Conservation (phyloP, 306 rosid species). For the Alnus rubra region DNA sequence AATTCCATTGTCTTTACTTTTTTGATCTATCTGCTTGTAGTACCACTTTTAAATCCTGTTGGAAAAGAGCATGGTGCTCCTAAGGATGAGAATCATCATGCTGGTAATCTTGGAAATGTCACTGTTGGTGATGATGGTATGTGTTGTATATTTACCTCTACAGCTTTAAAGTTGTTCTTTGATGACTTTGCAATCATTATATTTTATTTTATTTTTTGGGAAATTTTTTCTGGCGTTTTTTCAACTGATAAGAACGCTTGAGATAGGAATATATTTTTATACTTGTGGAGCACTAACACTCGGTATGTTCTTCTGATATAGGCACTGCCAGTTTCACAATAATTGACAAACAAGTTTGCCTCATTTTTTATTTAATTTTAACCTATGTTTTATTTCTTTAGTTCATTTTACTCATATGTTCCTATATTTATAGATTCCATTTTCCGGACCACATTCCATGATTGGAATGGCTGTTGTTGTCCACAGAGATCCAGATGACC, state of each 20-base stretch:
- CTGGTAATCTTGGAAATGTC: constrained; percentile 95
- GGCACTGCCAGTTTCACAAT: constrained; percentile 67
- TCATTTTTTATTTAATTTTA: constrained; percentile 22
- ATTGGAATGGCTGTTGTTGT: constrained; percentile 97
- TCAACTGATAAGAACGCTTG: neutral
- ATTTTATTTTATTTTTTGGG: neutral
- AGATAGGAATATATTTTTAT: neutral
- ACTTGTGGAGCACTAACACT: constrained; percentile 7
- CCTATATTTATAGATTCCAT: constrained; percentile 71
- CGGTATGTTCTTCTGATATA: constrained; percentile 41
- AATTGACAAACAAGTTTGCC: constrained; percentile 69
- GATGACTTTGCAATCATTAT: neutral
- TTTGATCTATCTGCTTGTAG: constrained; percentile 34
- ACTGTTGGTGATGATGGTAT: constrained; percentile 82
- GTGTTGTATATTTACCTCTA: constrained; percentile 7
- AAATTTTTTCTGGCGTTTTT: neutral
- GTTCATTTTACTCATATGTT: constrained; percentile 16
- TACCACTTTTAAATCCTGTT: constrained; percentile 84
- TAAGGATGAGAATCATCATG: constrained; percentile 75
- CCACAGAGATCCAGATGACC: constrained; percentile 92
- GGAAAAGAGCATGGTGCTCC: constrained; percentile 88
- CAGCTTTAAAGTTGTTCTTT: neutral
- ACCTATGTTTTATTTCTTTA: neutral
- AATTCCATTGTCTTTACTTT: neutral
- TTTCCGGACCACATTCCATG: constrained; percentile 73